These are phyloP conservation scores for Diaporthe destruens DNA, from an alignment of 2,329 filamentous ascomycete species.

Conservation along the genomic window DNA sequence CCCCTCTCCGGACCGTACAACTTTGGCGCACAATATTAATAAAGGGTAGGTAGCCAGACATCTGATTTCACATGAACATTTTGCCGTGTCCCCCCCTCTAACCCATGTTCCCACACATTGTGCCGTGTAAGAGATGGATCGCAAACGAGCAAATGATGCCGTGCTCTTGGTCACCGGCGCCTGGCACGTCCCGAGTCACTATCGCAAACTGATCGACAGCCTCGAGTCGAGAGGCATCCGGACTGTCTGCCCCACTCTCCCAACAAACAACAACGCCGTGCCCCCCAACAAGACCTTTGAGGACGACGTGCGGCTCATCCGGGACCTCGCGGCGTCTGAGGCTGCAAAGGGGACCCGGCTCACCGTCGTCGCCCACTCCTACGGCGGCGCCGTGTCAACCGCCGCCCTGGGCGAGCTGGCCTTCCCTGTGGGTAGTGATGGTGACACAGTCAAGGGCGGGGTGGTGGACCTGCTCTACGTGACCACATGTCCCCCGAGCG, in stretches of 20 bases:
- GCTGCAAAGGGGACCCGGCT: conserved; percentile 34
- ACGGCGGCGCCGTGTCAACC: conserved; percentile 43
- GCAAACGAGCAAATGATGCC: conserved; percentile 27
- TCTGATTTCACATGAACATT: background rate
- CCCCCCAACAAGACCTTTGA: conserved; percentile 42
- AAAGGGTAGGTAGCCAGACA: background rate
- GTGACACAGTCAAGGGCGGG: conserved; percentile 23
- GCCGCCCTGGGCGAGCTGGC: conserved; percentile 39
- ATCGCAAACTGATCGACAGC: conserved; percentile 34
- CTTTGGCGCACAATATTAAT: background rate
- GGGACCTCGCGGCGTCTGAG: conserved; percentile 26
- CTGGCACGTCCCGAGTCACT: conserved; percentile 44
- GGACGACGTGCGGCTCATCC: conserved; percentile 40
- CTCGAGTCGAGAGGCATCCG: conserved; percentile 40
- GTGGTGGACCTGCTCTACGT: conserved; percentile 26
- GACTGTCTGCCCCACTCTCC: conserved; percentile 41
- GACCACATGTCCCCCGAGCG: conserved; percentile 16
- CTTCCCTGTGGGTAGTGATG: background rate
- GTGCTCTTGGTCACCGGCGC: conserved; percentile 43
- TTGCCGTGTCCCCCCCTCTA: background rate
- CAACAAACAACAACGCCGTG: conserved; percentile 42
- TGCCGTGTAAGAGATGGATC: conserved; percentile 4
- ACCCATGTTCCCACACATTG: conserved; percentile 3
- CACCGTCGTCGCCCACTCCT: conserved; percentile 44
- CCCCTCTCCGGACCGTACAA: background rate